Base-by-base conservation (phyloP, 768 basidiomycete genomes). In the Pleurotus pulmonarius region DNA sequence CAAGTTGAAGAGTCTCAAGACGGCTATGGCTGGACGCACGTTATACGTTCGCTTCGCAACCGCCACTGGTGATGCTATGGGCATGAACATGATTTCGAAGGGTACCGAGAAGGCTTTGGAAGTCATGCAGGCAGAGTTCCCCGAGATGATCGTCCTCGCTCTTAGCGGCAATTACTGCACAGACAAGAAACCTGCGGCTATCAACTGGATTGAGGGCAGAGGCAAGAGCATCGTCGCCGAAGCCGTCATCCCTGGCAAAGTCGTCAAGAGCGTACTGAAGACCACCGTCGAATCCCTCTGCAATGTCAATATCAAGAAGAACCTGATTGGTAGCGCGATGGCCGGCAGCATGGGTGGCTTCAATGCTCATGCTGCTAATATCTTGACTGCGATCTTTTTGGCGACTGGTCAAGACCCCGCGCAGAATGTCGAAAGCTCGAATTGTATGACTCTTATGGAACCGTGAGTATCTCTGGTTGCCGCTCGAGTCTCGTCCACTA, bases 21-120 rank as follows among this genome's bases (percentile, higher is more conserved):
- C 87, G 46, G 91, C 88, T 4, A 75, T 98, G 69, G 97, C 97
- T 5, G 97, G 97, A 4, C 83, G 97, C 41, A 96, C 94, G 39
- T 75, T 99, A 39, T 99, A 87, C 67, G 86, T 98, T 20, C 84
- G 97, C 46, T 98, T 99, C 66, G 90, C 90, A 57, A 97, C 94
- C 12, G 86, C 84, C 55, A 98, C 97, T 0, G 97, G 95, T 26
- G 96, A 98, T 65, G 96, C 97, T 41, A 99, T 98, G 96, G 97
- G 97, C 15, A 99, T 99, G 97, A 99, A 99, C 78, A 99, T 98
- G 97, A 97, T 98, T 67, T 92, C 90, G 7, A 99, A 99, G 74
- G 97, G 95, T 2, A 94, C 94, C 8, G 97, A 98, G 76, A 91
- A 90, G 72, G 94, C 94, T 18, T 81, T 99, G 11, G 93, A 89